Percentiles rank a stretch among this genome's conserved stretches.
Evolutionary conservation across 768 basidiomycete genomes (phyloP).

Genomic region (Ramaria sp.): DNA sequence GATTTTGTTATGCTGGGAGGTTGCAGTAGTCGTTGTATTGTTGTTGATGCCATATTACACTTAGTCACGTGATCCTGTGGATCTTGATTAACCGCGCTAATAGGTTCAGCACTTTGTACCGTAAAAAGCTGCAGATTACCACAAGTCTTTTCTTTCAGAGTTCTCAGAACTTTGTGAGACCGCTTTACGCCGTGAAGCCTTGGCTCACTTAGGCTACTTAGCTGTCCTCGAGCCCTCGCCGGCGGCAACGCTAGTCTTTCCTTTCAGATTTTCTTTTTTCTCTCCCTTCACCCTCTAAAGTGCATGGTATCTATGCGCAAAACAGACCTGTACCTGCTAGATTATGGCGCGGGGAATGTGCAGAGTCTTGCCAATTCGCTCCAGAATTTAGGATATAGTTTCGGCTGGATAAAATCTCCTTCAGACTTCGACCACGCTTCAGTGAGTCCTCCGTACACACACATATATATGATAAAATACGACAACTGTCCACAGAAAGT

Average conservation of each 20-base stretch:
- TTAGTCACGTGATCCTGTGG: not conserved
- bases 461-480: slow-evolving; percentile 10
- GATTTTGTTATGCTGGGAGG: not conserved
- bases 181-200: no score
- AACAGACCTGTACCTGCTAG: slow-evolving; percentile 76
- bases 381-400: slow-evolving; percentile 69
- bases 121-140: no score
- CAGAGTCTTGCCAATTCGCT: slow-evolving; percentile 91
- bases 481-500: slow-evolving; percentile 49
- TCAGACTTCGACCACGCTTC: slow-evolving; percentile 82
- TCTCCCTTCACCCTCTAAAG: not conserved
- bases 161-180: not conserved
- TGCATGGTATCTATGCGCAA: not conserved
- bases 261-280: not conserved
- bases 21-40: not conserved
- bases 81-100: no score
- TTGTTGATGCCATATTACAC: not conserved
- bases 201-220: no score
- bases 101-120: no score
- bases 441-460: slow-evolving; percentile 40
- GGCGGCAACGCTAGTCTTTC: no score
- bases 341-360: slow-evolving; percentile 95
- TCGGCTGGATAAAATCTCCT: slow-evolving; percentile 77
- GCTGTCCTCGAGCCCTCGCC: no score
- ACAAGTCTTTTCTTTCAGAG: no score